Evolutionary conservation across 108 stramenopile species (phyloP), one percentile per base, ranked within the genome.

Genomic region (Poteriospumella lacustris): DNA sequence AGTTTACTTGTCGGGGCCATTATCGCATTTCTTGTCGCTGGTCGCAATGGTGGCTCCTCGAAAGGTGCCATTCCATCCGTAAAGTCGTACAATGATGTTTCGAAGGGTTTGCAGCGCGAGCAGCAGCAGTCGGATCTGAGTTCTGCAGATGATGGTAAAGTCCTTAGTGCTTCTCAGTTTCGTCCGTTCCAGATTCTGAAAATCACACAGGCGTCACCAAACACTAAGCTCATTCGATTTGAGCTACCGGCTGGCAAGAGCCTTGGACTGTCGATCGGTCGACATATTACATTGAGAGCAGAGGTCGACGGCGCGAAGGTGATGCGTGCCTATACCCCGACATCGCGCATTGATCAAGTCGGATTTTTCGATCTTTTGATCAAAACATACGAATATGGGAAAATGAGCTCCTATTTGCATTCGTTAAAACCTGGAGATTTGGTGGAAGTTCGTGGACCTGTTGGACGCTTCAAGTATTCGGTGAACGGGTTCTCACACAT

Each of bases 221-320:
- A 73, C 31, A 73, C 70, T 26, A 73, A 73, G 36, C 47, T 73
- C 3, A 52, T 73, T 52, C 70, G 70, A 42, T 73, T 73, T 73
- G 70, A 73, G 24, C 26, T 73, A 5, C 44, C 43, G 36, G 9
- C 5, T 56, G 70, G 70, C 31, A 5, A 42, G 28, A 12, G 31
- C 28, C 42, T 73, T 28, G 47, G 70, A 52, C 42, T 73, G 42
- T 12, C 70, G 3, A 73, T 73, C 42, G 70, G 70, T 5, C 38
- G 33, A 24, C 70, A 73, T 73, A 73, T 73, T 38, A 33, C 70
- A 34, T 3, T 73, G 9, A 36, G 19, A 5, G 70, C 47, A 42
- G 9, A 73, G 5, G 33, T 73, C 12, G 33, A 73, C 36, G 70
- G 70, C 43, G 33, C 15, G 31, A 31, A 67, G 40, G 40, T 67